phyloP scores from a whole-genome alignment of 129 eudicot genomes.

The Glebionis coronaria region DNA sequence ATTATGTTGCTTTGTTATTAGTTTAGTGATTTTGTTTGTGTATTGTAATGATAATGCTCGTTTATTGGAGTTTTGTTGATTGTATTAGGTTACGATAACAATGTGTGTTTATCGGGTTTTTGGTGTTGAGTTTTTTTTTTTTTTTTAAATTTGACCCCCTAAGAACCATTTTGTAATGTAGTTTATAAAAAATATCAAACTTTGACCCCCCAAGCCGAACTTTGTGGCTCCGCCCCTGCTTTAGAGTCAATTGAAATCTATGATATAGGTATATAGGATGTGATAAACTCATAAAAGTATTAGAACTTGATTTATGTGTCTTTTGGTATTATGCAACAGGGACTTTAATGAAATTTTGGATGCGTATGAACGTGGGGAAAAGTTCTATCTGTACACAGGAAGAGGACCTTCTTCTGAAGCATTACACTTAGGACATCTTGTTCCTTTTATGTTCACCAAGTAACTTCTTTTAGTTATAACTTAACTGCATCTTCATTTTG shows the following conservation, averaged over 20 bases:
- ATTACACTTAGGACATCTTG: constrained; percentile 84
- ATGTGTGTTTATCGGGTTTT: too few species aligned
- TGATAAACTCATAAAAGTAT: too few species aligned
- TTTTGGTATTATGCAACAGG: constrained; percentile 23
- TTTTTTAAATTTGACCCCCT: too few species aligned
- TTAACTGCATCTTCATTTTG: background rate
- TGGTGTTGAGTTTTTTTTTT: too few species aligned
- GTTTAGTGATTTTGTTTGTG: background rate
- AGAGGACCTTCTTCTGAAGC: constrained; percentile 93
- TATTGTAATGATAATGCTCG: background rate
- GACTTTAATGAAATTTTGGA: constrained; percentile 74
- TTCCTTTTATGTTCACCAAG: constrained; percentile 98
- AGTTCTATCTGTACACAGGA: constrained; percentile 87
- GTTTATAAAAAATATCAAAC: too few species aligned
- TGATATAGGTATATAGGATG: too few species aligned
- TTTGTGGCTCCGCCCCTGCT: too few species aligned
- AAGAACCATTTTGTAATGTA: too few species aligned
- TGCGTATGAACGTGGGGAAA: constrained; percentile 83
- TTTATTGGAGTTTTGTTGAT: background rate
- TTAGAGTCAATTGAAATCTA: too few species aligned
- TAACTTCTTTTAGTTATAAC: constrained; percentile 27
- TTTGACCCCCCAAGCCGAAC: too few species aligned
- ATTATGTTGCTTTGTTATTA: background rate
- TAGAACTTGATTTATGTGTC: background rate
- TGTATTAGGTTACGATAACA: too few species aligned